Percentiles rank a stretch among this genome's conserved stretches.
Conservation (phyloP, 2,329 filamentous ascomycete genomes). For the Aureobasidium leucospermi region DNA sequence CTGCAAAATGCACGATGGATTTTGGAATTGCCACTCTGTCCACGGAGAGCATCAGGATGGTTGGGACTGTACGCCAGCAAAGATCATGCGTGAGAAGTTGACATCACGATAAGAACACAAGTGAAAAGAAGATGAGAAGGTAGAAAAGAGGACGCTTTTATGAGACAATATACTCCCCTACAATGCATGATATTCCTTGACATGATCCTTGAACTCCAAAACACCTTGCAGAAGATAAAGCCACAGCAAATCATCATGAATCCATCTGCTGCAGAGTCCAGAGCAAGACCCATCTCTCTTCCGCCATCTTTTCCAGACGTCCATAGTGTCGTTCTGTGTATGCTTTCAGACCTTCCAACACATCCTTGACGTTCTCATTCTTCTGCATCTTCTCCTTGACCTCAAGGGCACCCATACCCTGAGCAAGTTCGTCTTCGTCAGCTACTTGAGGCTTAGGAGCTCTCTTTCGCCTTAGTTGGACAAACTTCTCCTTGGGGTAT, state of each 20-base stretch:
- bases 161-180: not conserved
- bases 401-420: constrained; percentile 23
- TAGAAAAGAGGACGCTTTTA: not conserved
- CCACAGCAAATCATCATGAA: constrained; percentile 25
- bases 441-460: constrained; percentile 3
- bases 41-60: too few relatives aligned
- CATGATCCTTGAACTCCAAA: not conserved
- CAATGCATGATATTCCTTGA: constrained; percentile 5
- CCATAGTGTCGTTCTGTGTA: constrained; percentile 94
- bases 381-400: constrained; percentile 27
- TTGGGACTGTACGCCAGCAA: too few relatives aligned
- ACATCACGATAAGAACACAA: too few relatives aligned
- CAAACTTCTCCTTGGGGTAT: constrained; percentile 72
- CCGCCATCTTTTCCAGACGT: constrained; percentile 78
- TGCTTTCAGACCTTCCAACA: constrained; percentile 76
- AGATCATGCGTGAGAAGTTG: too few relatives aligned
- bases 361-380: constrained; percentile 67
- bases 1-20: too few relatives aligned
- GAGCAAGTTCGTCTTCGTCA: constrained; percentile 23
- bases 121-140: not conserved
- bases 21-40: too few relatives aligned
- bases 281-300: constrained; percentile 90
- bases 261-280: constrained; percentile 95
- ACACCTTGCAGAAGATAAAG: constrained; percentile 11
- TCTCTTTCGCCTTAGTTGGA: constrained; percentile 34